Conservation (phyloP, 1,139 yeast species). For the Geotrichum citri-aurantii region DNA sequence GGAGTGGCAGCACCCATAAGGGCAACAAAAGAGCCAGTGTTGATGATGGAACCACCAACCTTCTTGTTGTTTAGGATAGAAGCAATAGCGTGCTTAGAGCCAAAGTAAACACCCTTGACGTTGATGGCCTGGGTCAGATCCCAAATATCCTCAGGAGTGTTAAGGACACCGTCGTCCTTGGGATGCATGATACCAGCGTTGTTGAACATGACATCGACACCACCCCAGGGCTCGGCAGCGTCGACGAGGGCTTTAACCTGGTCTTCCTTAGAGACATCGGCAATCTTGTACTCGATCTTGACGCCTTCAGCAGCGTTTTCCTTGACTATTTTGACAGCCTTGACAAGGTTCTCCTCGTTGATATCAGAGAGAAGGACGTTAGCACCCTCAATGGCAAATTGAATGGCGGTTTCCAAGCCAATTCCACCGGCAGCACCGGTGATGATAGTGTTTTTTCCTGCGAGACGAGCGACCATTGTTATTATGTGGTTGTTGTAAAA, state of each 20-base stretch:
- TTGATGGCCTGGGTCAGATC: slow-evolving; percentile 47
- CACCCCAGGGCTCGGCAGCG: slow-evolving; percentile 41
- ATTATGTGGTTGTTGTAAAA: neutral
- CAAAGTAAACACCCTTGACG: slow-evolving; percentile 54
- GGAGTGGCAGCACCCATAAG: slow-evolving; percentile 41
- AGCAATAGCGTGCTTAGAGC: slow-evolving; percentile 51
- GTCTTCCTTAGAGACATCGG: slow-evolving; percentile 37
- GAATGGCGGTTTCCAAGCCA: slow-evolving; percentile 38
- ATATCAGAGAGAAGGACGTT: slow-evolving; percentile 63
- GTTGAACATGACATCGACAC: slow-evolving; percentile 61
- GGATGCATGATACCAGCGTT: slow-evolving; percentile 77
- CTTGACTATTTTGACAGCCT: slow-evolving; percentile 32
- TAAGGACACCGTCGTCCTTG: slow-evolving; percentile 46
- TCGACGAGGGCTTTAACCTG: slow-evolving; percentile 36
- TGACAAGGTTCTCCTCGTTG: slow-evolving; percentile 31
- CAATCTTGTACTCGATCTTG: slow-evolving; percentile 29
- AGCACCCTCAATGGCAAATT: slow-evolving; percentile 37
- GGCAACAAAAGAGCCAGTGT: slow-evolving; percentile 60
- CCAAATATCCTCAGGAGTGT: slow-evolving; percentile 44
- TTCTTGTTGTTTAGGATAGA: slow-evolving; percentile 44
- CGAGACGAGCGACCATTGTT: slow-evolving; percentile 40
- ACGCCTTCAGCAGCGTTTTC: slow-evolving; percentile 23
- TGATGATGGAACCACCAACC: slow-evolving; percentile 50
- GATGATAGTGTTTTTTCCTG: slow-evolving; percentile 52
- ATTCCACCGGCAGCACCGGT: slow-evolving; percentile 59